A percentile compares a stretch with the other conserved stretches of the same genome.
Conservation (phyloP, 23 red algal species). For the Gracilaria caudata region DNA sequence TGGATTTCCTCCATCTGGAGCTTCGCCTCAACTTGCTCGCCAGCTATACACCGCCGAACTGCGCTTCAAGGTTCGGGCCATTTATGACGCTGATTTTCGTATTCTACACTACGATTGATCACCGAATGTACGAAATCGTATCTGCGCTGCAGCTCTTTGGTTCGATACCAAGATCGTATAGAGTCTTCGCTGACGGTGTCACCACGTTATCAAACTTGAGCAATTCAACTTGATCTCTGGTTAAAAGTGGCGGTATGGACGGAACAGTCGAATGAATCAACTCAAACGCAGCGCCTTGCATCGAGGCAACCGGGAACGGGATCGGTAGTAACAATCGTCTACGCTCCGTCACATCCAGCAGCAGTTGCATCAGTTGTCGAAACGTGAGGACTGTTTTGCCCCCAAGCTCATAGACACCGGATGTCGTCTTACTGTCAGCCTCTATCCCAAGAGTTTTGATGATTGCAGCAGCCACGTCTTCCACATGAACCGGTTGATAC, state of each 20-base stretch:
- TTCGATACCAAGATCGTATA: conserved; percentile 48
- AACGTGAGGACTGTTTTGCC: conserved; percentile 79
- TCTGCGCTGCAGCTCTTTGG: conserved; percentile 36
- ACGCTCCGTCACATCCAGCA: conserved; percentile 52
- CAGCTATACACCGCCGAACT: conserved; percentile 66
- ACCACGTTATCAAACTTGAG: conserved; percentile 84
- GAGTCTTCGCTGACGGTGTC: conserved; percentile 31
- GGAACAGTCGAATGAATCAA: conserved; percentile 60
- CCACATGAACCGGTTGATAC: conserved; percentile 92
- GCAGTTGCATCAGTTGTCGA: conserved; percentile 74
- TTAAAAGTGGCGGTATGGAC: conserved; percentile 75
- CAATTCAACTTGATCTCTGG: conserved; percentile 85
- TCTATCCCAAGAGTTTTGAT: conserved; percentile 27
- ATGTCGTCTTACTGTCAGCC: conserved; percentile 8
- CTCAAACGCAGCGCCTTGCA: conserved; percentile 72
- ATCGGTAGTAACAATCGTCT: conserved; percentile 75
- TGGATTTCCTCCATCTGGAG: conserved; percentile 82
- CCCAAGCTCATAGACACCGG: conserved; percentile 80
- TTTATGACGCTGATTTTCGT: conserved; percentile 78
- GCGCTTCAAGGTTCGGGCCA: conserved; percentile 57
- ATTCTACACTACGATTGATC: conserved; percentile 53
- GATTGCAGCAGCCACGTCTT: conserved; percentile 81
- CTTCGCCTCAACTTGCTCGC: conserved; percentile 37
- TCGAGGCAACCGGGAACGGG: conserved; percentile 71
- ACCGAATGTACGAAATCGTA: conserved; percentile 33